Conservation (phyloP, 345 rosid species). For the Xanthoceras sorbifolium region DNA sequence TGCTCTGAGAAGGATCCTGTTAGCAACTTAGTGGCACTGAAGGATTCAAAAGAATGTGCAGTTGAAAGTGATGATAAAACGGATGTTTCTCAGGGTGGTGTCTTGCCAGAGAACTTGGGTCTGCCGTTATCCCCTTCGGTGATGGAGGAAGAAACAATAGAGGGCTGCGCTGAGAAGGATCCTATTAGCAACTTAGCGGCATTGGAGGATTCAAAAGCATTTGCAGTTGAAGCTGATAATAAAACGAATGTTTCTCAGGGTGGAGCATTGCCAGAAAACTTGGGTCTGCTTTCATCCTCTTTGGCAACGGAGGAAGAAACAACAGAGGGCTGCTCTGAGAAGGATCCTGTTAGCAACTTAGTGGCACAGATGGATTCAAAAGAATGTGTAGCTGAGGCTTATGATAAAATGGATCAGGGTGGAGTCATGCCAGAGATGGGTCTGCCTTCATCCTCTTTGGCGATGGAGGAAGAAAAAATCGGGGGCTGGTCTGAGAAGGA, state of each 20-base stretch:
- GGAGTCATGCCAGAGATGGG: slow-evolving; percentile 18
- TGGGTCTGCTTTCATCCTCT: slow-evolving; percentile 1
- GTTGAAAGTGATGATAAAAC: slow-evolving; percentile 11
- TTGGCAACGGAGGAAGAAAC: slow-evolving; percentile 21
- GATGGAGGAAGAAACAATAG: slow-evolving; percentile 8
- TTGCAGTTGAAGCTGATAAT: slow-evolving; percentile 13
- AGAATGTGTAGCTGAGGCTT: slow-evolving; percentile 9
- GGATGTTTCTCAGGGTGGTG: slow-evolving; percentile 3
- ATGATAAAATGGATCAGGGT: slow-evolving; percentile 11
- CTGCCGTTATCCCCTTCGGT: slow-evolving; percentile 16
- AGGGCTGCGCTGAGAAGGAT: background rate
- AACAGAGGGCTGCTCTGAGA: slow-evolving; percentile 13
- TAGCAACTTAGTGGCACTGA: slow-evolving; percentile 7
- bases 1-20: slow-evolving; percentile 1
- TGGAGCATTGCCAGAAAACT: background rate
- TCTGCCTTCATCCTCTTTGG: slow-evolving; percentile 13
- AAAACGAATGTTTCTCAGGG: background rate
- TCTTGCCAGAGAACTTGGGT: background rate
- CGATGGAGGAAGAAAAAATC: slow-evolving; percentile 21
- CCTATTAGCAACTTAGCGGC: background rate
- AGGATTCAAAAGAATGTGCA: slow-evolving; percentile 1
- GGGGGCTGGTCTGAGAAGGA: no score
- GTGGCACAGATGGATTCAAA: no score
- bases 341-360: slow-evolving; percentile 8
- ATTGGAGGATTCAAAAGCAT: background rate